Evolutionary conservation across 1,139 yeast genomes (phyloP), one percentile per base, ranked within the genome.

Genomic region (Saccharomycopsis hybrid): DNA sequence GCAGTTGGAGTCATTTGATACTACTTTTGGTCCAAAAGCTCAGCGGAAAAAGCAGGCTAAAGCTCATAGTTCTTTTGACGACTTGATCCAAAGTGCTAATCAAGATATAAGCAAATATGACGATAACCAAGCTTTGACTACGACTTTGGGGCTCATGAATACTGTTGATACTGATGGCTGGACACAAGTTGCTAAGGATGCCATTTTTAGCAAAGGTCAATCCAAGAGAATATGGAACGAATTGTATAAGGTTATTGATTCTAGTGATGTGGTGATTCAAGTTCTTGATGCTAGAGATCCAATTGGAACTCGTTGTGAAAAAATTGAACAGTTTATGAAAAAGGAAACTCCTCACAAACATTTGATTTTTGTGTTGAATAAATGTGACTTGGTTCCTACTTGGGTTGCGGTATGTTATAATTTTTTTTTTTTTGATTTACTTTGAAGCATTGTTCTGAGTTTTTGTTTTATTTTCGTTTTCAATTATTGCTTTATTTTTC

Each of bases 151-250:
- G 37, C 70, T 85, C 54, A 84, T 85, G 92, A 82, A 78, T 28
- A 72, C 78, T 3, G 73, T 78, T 60, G 64, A 65, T 46, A 80
- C 80, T 56, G 94, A 89, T 60, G 95, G 85, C 53, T 86, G 83
- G 75, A 77, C 94, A 4, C 84, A 83, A 59, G 94, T 86, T 60
- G 96, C 97, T 35, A 88, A 88, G 65, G 98, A 92, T 67, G 92
- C 94, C 54, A 89, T 92, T 68, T 92, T 92, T 74, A 83, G 84
- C 64, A 92, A 92, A 66, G 98, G 98, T 61, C 97, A 92, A 70
- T 89, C 97, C 49, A 92, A 92, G 70, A 85, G 98, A 72, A 92
- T 92, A 61, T 92, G 98, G 98, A 92, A 92, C 67, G 98, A 92
- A 66, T 75, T 92, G 55, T 92, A 92, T 69, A 92, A 92, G 65